Base-by-base conservation (phyloP, 2,329 filamentous ascomycete genomes). In the Elsinoe australis region DNA sequence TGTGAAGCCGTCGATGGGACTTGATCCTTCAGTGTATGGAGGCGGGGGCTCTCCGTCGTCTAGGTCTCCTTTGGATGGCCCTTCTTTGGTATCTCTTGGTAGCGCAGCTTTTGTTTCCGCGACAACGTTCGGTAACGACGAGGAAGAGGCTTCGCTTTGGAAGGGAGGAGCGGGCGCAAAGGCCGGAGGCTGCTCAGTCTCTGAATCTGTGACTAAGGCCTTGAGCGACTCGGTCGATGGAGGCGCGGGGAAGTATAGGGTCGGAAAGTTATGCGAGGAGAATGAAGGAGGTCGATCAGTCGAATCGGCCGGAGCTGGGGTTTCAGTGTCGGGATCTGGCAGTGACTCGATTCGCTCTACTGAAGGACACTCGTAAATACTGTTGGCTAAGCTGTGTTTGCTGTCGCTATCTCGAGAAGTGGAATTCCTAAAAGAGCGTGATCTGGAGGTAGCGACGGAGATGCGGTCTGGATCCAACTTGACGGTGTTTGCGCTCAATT, bases 21-120 rank as follows among this genome's bases (percentile, higher is more conserved):
- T 95, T 53, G 82, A 84, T 60, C 90, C 89, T 79, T 96, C 90
- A 57, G 86, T 88, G 67, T 98, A 98, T 50, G 92, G 90, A 51
- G 92, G 92, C 52, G 92, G 92, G 51, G 90, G 90, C 71, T 96
- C 92, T 68, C 80, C 78, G 70, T 96, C 90, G 73, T 82, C 79
- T 51, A 76, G 62, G 51, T 72, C 79, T 65, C 92, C 92, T 58
- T 79, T 80, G 51, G 81, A 81, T 29, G 81, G 78, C 58, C 83
- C 77, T 60, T 79, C 78, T 68, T 95, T 94, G 56, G 39, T 44
- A 66, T 94, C 88, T 58, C 72, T 75, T n/a, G 86, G 83, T 61
- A 94, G 80, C 45, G 82, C 85, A 59, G 83, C 81, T 69, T 95
- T 94, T 61, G 87, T 90, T 63, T 94, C 87, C 55, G 80, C 79